Percentiles rank a stretch among this genome's conserved stretches.
phyloP scores from a whole-genome alignment of 768 basidiomycete species.

The Amanita pallidorosea region DNA sequence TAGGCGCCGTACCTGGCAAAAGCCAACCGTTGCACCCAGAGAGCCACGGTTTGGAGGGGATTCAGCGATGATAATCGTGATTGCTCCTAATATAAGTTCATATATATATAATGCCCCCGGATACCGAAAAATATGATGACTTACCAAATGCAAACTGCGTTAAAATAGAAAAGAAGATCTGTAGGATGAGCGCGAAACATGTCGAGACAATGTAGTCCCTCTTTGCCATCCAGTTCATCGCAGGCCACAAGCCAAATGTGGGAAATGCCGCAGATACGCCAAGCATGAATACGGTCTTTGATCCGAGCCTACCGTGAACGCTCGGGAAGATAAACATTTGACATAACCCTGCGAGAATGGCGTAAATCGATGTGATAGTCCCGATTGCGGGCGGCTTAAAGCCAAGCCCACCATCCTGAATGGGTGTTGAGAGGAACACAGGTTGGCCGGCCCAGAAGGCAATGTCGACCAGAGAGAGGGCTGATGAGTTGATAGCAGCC shows the following conservation, averaged over 20 bases:
- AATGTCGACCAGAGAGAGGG: slow-evolving; percentile 38
- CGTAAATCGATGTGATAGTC: slow-evolving; percentile 37
- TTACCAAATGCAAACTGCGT: neutral
- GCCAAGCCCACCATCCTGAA: slow-evolving; percentile 50
- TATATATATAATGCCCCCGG: neutral
- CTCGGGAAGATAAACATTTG: slow-evolving; percentile 46
- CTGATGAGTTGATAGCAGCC: slow-evolving; percentile 30
- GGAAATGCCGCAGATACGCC: slow-evolving; percentile 31
- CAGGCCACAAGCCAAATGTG: slow-evolving; percentile 36
- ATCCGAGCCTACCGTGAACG: slow-evolving; percentile 27
- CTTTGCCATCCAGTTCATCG: slow-evolving; percentile 9
- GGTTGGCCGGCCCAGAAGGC: slow-evolving; percentile 48
- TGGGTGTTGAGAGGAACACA: slow-evolving; percentile 54
- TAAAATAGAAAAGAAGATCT: neutral
- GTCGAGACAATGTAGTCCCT: neutral
- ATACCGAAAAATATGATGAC: neutral
- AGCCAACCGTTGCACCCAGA: neutral
- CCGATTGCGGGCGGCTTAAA: slow-evolving; percentile 48
- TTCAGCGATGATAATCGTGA: too few relatives aligned
- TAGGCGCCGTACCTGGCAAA: neutral
- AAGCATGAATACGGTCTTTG: slow-evolving; percentile 26
- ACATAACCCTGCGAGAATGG: slow-evolving; percentile 41
- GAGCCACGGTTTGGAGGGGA: neutral
- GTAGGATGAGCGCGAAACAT: neutral
- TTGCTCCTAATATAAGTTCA: too few relatives aligned